Base-by-base conservation (phyloP, 1,284 basidiomycete species). In the Caloboletus firmus region DNA sequence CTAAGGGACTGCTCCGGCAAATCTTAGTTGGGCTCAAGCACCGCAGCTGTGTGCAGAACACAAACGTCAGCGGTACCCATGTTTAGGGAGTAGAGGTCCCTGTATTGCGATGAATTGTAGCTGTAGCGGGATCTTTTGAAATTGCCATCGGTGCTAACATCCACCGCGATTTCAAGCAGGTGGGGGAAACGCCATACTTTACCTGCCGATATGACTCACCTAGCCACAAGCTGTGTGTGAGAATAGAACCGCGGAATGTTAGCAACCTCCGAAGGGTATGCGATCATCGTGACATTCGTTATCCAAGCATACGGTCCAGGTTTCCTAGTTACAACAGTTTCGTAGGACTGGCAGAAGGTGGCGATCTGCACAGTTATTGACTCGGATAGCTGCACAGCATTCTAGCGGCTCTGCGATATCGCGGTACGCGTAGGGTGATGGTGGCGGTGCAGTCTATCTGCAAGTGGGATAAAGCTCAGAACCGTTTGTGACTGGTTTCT, bases 181-280 rank as follows among this genome's bases (percentile, higher is more conserved):
- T 39, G 47, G 36, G 42, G 12, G 53, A 64, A 65, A 63, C 65
- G 66, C 68, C 66, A 46, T 58, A 67, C 46, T 65, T 64, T 56
- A 20, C 43, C n/a, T 45, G 52, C 66, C 66, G 66, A 66, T 46
- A 41, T 65, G 67, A 69, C 66, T 67, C 64, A 55, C 55, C 49
- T 36, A 41, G 56, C 56, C 64, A 45, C 45, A 68, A 65, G 66
- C 68, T 70, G 66, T 70, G 66, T 70, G 67, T 67, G 68, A 58
- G 68, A 66, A 65, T 48, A 49, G 45, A 22, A 47, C 49, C 55
- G 5, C 55, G 49, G 45, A 42, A 42, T 18, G 35, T 42, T 31
- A 49, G 35, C 11, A 48, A 65, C 62, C 52, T 47, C 64, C 63
- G 61, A 48, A 22, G 30, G 31, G 37, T 47, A 46, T 30, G 32